phyloP scores from a whole-genome alignment of 1,139 yeast species.

The Magnusiomyces tetraspermus region DNA sequence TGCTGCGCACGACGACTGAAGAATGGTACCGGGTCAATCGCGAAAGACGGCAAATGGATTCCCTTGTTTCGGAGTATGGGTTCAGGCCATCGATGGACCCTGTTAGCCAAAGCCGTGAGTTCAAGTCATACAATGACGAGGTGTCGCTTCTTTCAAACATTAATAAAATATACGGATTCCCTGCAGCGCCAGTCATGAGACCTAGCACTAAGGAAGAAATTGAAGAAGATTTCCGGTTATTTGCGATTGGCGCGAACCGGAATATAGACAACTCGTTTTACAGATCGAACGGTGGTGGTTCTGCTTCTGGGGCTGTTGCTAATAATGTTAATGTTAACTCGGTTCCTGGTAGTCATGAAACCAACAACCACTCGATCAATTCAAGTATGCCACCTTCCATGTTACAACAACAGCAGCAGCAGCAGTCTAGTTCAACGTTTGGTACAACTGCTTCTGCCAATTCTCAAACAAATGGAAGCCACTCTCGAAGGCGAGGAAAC shows the following conservation, averaged over 20 bases:
- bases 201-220: conserved; percentile 36
- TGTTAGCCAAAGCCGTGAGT: conserved; percentile 42
- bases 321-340: too few relatives aligned
- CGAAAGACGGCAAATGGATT: conserved; percentile 80
- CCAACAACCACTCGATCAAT: too few relatives aligned
- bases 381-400: too few relatives aligned
- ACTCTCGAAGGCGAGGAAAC: neutral
- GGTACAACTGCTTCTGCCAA: neutral
- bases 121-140: conserved; percentile 48
- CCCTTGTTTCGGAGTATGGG: conserved; percentile 45
- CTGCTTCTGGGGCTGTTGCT: neutral
- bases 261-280: neutral
- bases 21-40: conserved; percentile 88
- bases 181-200: conserved; percentile 47
- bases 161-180: conserved; percentile 51
- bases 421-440: neutral
- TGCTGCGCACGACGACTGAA: conserved; percentile 68
- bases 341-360: too few relatives aligned
- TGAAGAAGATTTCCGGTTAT: conserved; percentile 22
- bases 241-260: neutral
- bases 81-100: conserved; percentile 28
- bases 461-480: neutral
- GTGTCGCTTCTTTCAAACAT: conserved; percentile 51
- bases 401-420: neutral
- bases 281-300: neutral